Conservation (phyloP, 768 basidiomycete genomes). For the Phanerochaete sordida region DNA sequence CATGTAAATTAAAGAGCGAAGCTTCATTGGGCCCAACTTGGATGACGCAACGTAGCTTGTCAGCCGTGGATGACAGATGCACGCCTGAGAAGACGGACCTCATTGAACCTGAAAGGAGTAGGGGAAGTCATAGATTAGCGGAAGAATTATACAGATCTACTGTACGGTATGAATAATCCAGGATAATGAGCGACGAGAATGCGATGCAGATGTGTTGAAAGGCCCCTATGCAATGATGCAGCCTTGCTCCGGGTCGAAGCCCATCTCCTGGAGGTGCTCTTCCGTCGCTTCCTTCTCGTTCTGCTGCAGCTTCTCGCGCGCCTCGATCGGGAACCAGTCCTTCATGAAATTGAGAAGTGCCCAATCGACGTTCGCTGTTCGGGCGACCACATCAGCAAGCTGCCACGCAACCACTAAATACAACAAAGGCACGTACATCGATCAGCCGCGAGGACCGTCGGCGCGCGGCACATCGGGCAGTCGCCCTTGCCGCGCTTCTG, state of each 20-base stretch:
- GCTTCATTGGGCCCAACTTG: too few species aligned
- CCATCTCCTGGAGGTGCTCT: constrained; percentile 67
- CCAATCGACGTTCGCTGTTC: constrained; percentile 72
- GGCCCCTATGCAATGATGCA: not conserved
- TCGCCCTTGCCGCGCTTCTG: constrained; percentile 72
- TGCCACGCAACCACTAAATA: not conserved
- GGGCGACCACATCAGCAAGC: not conserved
- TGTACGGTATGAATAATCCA: not conserved
- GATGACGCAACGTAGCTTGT: too few species aligned
- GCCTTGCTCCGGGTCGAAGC: constrained; percentile 36
- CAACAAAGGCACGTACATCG: constrained; percentile 47
- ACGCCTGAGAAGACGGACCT: too few species aligned
- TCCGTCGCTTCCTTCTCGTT: constrained; percentile 72
- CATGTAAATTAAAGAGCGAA: too few species aligned
- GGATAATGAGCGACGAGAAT: not conserved
- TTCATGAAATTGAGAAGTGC: constrained; percentile 82
- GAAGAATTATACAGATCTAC: not conserved
- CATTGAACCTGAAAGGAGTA: too few species aligned
- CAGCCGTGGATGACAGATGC: too few species aligned
- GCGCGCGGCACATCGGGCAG: constrained; percentile 85
- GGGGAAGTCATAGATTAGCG: too few species aligned
- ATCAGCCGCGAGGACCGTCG: constrained; percentile 73
- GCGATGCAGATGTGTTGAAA: too few species aligned
- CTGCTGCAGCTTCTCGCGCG: constrained; percentile 65
- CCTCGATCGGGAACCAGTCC: constrained; percentile 88